These are phyloP conservation scores for Macaranga tanarius DNA, from an alignment of 441 rosid species.

Conservation along the genomic window DNA sequence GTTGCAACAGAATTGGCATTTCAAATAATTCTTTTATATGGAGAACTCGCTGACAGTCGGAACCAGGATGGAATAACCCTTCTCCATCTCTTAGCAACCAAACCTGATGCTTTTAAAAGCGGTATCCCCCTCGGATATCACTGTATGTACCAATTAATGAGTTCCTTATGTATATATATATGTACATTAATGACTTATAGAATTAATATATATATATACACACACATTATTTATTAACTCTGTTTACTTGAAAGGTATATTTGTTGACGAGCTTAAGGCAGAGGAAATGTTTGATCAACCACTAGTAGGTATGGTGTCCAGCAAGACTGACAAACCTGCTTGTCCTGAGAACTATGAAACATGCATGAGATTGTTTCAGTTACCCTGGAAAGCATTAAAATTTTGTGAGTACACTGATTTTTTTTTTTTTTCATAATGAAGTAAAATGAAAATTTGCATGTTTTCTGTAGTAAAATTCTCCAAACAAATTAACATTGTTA, in stretches of 20 bases:
- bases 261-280: constrained; percentile 33
- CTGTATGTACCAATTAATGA: not conserved
- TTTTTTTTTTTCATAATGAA: not conserved
- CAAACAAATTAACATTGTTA: not conserved
- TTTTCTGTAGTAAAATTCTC: not conserved
- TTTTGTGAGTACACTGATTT: constrained; percentile 15
- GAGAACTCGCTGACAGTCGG: constrained; percentile 6
- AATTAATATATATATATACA: no score
- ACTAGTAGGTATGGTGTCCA: not conserved
- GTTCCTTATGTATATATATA: not conserved
- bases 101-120: constrained; percentile 18
- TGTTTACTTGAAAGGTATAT: constrained; percentile 30
- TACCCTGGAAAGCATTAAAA: constrained; percentile 1
- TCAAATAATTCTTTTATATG: constrained; percentile 9
- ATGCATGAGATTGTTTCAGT: constrained; percentile 20
- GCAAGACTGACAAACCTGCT: not conserved
- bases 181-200: no score
- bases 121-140: not conserved
- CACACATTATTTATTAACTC: no score
- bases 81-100: constrained; percentile 24
- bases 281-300: not conserved
- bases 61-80: constrained; percentile 10
- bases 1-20: constrained; percentile 23
- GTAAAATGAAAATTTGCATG: not conserved
- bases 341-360: constrained; percentile 36